These are phyloP conservation scores for Hebeloma cylindrosporum DNA, from an alignment of 768 basidiomycete genomes.

Conservation along the genomic window DNA sequence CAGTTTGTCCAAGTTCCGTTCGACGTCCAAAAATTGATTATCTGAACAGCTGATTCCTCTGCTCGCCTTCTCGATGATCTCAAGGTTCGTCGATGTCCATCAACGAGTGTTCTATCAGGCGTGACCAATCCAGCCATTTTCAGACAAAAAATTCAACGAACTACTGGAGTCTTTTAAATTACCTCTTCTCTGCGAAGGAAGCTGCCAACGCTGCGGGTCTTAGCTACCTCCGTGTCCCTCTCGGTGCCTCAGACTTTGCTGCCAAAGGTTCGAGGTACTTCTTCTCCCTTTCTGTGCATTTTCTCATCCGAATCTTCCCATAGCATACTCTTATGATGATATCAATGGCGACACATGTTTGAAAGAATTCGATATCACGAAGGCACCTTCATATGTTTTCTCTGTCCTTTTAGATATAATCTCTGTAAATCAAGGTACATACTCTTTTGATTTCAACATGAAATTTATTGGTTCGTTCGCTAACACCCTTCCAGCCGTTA, in stretches of 20 bases:
- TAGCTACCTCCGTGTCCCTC: constrained; percentile 61
- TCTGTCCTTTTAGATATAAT: constrained; percentile 59
- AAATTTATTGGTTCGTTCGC: too few relatives aligned
- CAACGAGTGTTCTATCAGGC: not conserved
- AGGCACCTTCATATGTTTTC: constrained; percentile 60
- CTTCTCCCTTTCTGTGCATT: not conserved
- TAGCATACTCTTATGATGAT: constrained; percentile 63
- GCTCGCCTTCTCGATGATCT: constrained; percentile 56
- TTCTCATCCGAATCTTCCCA: constrained; percentile 1
- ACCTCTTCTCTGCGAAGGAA: constrained; percentile 62
- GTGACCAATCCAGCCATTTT: not conserved
- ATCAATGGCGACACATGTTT: constrained; percentile 56
- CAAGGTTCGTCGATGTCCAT: constrained; percentile 39
- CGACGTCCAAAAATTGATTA: constrained; percentile 2
- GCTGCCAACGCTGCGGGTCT: constrained; percentile 62
- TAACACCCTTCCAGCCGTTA: too few relatives aligned
- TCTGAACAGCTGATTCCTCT: constrained; percentile 78
- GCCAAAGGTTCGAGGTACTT: constrained; percentile 39
- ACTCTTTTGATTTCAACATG: too few relatives aligned
- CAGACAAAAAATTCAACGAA: constrained; percentile 48
- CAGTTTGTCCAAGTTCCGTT: too few relatives aligned
- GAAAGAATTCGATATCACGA: constrained; percentile 49
- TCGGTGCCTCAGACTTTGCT: constrained; percentile 74
- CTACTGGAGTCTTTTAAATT: constrained; percentile 56
- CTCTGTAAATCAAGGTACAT: constrained; percentile 48